Percentiles rank a stretch among this genome's conserved stretches.
phyloP scores from a whole-genome alignment of 768 basidiomycete species.

The Naganishia vishniacii region DNA sequence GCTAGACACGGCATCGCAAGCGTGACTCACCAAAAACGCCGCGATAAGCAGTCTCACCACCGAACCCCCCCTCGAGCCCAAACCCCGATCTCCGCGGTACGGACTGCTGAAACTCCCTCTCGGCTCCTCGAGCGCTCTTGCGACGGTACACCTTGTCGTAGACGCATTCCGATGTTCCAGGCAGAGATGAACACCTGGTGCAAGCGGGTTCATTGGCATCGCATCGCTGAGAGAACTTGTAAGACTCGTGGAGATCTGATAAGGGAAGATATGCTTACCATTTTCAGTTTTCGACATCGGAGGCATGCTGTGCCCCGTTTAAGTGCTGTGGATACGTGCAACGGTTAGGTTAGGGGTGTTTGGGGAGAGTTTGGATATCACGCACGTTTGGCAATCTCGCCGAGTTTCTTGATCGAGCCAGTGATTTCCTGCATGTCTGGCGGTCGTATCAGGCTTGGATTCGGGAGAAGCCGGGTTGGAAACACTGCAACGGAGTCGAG shows the following conservation, averaged over 20 bases:
- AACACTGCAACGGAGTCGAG: no score
- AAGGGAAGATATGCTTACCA: not conserved
- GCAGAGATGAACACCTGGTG: not conserved
- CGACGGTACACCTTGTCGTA: conserved; percentile 8
- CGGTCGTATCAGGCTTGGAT: no score
- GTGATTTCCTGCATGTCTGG: not conserved
- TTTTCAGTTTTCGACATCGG: conserved; percentile 14
- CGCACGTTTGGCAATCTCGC: conserved; percentile 4
- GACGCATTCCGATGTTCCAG: not conserved
- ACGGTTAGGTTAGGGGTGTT: not conserved
- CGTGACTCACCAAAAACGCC: no score
- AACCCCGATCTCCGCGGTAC: not conserved
- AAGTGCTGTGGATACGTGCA: not conserved
- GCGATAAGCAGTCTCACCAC: not conserved
- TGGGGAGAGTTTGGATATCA: not conserved
- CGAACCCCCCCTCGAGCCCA: not conserved
- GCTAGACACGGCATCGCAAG: no score
- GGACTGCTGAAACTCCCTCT: not conserved
- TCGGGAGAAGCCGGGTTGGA: no score
- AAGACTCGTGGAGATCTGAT: not conserved
- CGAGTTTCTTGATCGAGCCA: not conserved
- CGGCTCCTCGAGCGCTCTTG: not conserved
- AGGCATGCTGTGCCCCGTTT: conserved; percentile 16
- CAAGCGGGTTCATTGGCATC: conserved; percentile 1
- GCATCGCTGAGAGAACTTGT: not conserved